Percentiles rank a stretch among this genome's conserved stretches.
Conservation (phyloP, 2,329 filamentous ascomycete species). For the Trichocomaceae sp. region DNA sequence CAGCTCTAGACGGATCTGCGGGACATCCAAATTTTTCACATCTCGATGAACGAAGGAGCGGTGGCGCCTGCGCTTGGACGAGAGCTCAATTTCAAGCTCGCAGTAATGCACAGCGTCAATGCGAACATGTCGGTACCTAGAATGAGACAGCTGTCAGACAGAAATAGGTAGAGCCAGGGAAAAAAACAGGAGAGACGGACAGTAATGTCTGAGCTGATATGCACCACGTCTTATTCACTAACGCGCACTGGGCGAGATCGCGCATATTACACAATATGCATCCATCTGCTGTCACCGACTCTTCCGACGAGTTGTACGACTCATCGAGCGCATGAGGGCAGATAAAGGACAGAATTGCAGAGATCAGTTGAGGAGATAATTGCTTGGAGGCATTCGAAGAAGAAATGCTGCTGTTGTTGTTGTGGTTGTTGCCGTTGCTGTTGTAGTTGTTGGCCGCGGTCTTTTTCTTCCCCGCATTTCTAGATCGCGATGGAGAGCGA, state of each 20-base stretch:
- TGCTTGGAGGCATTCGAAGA: conserved; percentile 37
- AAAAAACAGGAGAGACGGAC: conserved; percentile 47
- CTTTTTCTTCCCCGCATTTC: conserved; percentile 4
- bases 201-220: conserved; percentile 49
- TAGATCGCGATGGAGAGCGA: neutral
- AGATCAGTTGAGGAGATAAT: conserved; percentile 64
- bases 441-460: neutral
- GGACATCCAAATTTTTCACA: conserved; percentile 72
- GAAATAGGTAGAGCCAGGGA: neutral
- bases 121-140: conserved; percentile 78
- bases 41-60: conserved; percentile 68
- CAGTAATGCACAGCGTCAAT: conserved; percentile 96
- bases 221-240: conserved; percentile 68
- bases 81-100: conserved; percentile 72
- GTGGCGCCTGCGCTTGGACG: conserved; percentile 68
- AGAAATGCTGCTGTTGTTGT: neutral
- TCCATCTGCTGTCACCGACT: conserved; percentile 66
- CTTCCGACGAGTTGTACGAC: conserved; percentile 75
- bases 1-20: conserved; percentile 67
- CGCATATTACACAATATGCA: conserved; percentile 94
- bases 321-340: conserved; percentile 76
- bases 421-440: neutral
- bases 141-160: conserved; percentile 1
- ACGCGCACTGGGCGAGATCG: conserved; percentile 72
- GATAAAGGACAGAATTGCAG: conserved; percentile 70